Percentiles rank a stretch among this genome's conserved stretches.
phyloP scores from a whole-genome alignment of 495 filamentous ascomycete species.

The Aspergillus steynii region DNA sequence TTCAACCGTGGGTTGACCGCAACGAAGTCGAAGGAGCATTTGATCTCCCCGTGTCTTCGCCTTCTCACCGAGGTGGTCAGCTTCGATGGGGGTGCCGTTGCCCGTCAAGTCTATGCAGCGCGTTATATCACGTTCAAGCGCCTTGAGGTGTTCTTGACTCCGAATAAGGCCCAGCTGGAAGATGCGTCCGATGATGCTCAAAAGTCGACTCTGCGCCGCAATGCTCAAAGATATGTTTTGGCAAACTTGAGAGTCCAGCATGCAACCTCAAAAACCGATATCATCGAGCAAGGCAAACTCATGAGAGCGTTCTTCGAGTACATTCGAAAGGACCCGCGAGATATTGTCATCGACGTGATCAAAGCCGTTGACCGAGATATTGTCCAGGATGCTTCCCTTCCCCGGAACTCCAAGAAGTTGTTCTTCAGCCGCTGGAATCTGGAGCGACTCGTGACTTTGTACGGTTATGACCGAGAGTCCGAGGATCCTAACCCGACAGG shows the following conservation, averaged over 20 bases:
- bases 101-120: constrained; percentile 66
- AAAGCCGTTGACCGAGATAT: constrained; percentile 63
- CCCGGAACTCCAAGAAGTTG: constrained; percentile 66
- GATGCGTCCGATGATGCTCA: constrained; percentile 53
- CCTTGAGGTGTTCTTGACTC: constrained; percentile 55
- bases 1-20: constrained; percentile 71
- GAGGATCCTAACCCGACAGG: constrained; percentile 37
- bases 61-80: constrained; percentile 75
- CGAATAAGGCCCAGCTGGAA: constrained; percentile 47
- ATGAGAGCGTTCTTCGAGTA: constrained; percentile 67
- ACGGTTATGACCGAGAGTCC: constrained; percentile 56
- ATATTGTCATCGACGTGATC: constrained; percentile 67
- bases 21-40: constrained; percentile 72
- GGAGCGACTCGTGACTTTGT: constrained; percentile 68
- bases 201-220: constrained; percentile 71
- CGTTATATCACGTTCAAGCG: constrained; percentile 73
- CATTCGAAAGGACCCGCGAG: constrained; percentile 70
- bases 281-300: constrained; percentile 72
- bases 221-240: constrained; percentile 74
- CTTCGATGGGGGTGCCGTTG: constrained; percentile 78
- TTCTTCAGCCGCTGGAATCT: constrained; percentile 72
- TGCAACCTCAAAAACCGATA: constrained; percentile 66
- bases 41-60: constrained; percentile 80
- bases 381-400: constrained; percentile 66
- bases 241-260: constrained; percentile 71